Evolutionary conservation across 1,284 basidiomycete genomes (phyloP), one percentile per base, ranked within the genome.

Genomic region (Neolentinus lepideus): DNA sequence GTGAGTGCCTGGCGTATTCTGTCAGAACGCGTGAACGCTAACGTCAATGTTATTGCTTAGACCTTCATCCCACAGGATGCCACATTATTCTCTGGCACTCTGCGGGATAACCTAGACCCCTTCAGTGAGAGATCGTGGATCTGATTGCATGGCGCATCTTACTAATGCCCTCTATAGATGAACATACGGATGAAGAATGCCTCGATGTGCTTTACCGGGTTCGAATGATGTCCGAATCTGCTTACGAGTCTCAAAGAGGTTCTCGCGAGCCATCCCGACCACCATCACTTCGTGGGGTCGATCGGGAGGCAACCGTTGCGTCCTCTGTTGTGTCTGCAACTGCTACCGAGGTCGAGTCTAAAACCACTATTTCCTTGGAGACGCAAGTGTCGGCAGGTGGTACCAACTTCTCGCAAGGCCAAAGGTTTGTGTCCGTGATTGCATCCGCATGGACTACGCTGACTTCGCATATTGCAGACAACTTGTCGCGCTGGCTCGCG

Each of bases 101-200:
- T 96, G 24, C 76, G 91, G 19, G 88, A 92, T 21, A 95, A 95
- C 61, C 69, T 96, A 2, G 94, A 97, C 72, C 94, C 92, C 0
- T 94, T 94, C 73, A 71, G 80, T 78, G 54, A 38, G 31, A 9
- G 8, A 35, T n/a, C 38, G 4, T 31, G 4, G 6, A 31, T 31
- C 6, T 10, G 9, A 8, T 21, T 60, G 36, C 60, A 51, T 12
- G 61, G 56, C 21, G 54, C 46, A 59, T 6, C 58, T 25, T 59
- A 29, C 43, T 59, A 3, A 59, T 26, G 11, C 1, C 29, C n/a
- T 29, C 4, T 61, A 12, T 58, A 85, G 84, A 76, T 51, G 91
- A 95, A 62, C 86, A 94, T 63, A 81, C 83, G 0, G 94, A 98
- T 61, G 76, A 75, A 12, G 91, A 92, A 58, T 94, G 76, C 64